Base-by-base conservation (phyloP, 176 grass and related monocot species). In the Phoenix roebelenii region DNA sequence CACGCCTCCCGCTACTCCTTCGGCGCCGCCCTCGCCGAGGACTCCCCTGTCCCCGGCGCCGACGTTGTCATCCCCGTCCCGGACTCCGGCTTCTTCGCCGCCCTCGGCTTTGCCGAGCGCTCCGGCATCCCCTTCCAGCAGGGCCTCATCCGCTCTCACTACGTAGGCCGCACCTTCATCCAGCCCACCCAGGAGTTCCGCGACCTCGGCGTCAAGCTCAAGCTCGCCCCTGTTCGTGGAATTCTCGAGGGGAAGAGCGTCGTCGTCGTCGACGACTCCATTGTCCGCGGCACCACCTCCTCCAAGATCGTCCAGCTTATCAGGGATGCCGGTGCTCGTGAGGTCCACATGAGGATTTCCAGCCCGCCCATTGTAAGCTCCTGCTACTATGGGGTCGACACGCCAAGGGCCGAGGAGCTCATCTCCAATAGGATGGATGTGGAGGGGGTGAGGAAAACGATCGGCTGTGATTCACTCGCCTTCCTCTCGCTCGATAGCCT, bases 41-140 rank as follows among this genome's bases (percentile, higher is more conserved):
- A 98, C 57, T 92, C 94, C 1, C 94, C 94, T 0, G 94, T 65
- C 0, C 76, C 82, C 0, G 71, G 56, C 32, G 94, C 94, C 4
- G 94, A 98, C 66, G 81, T 98, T 1, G 94, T 98, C 66, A 93
- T 98, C 57, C 94, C 94, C 0, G 88, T 98, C 19, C 94, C 94
- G 1, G 94, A 98, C 22, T 98, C 94, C 0, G 94, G 94, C 0
- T 93, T 98, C 79, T 98, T 80, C 66, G 84, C 94, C 0, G 94
- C 94, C 4, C 79, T 92, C 7, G 94, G 94, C 25, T 98, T 83
- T 57, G 67, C 94, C 0, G 75, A 69, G 71, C 69, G 67, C 1
- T 83, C 94, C 4, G 76, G 82, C 49, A 77, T 98, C 35, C 73
- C 86, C 51, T 98, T 98, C 85, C 78, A 85, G 74, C 94, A 98